Evolutionary conservation across 768 basidiomycete genomes (phyloP), one percentile per base, ranked within the genome.

Genomic region (Tubosaeta sp.): DNA sequence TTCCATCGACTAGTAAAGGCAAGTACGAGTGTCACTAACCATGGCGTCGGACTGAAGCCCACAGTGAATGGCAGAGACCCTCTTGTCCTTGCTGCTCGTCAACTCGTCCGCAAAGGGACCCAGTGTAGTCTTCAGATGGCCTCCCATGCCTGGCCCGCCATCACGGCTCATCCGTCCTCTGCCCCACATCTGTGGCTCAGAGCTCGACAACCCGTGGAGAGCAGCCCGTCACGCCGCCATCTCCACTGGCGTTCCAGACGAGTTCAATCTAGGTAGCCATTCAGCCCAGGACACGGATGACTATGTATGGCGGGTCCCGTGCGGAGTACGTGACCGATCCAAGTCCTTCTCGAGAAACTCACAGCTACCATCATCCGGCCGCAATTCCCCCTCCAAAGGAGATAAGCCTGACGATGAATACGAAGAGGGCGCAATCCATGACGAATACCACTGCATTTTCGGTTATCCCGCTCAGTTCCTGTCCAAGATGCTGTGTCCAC

Each of bases 71-170:
- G 84, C 86, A 37, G 86, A 89, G 69, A 84, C 84, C 3, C 78
- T 97, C 31, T 73, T 94, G 43, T 86, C 90, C 10, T 76, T 95
- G 55, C 71, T 95, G 5, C 81, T 97, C 33, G 88, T 92, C 39
- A 90, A 90, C 5, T 85, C 86, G 12, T 93, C 91, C 9, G 84
- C 89, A 7, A 88, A 85, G 62, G 90, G 88, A 26, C 82, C 85
- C 10, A 86, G 75, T 58, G 71, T 93, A 6, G 86, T 91, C 48
- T 93, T 85, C 65, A 78, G 88, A 56, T 95, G 91, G 87, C 94
- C 94, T 0, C 85, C 90, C 13, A 75, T 74, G 13, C 90, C 91
- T 13, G 60, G 71, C 12, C 71, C 82, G 1, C 77, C 82, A 6
- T 76, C 84, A 5, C 78, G 94, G 51, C 79, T 95, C 27, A 79